Conservation (phyloP, 305 asterid species). For the Salvia sclarea region DNA sequence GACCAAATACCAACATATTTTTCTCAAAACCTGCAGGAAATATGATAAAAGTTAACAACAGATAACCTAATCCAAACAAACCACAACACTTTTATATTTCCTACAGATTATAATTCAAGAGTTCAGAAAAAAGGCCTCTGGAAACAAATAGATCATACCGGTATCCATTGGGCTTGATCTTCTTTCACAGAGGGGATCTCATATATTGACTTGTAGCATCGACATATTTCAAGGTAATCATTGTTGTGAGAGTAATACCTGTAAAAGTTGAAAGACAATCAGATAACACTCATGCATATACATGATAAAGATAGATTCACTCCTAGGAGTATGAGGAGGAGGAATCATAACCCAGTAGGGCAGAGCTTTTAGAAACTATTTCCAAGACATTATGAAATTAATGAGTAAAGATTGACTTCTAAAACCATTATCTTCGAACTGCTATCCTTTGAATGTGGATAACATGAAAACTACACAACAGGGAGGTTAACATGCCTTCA, state of each 20-base stretch:
- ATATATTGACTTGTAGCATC: constrained; percentile 89
- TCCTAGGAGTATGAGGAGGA: neutral
- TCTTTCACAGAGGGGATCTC: constrained; percentile 90
- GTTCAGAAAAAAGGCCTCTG: neutral
- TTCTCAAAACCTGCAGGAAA: constrained; percentile 52
- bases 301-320: neutral
- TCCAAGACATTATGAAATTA: constrained; percentile 1
- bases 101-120: constrained; percentile 12
- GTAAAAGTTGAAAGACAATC: constrained; percentile 29
- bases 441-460: too few relatives aligned
- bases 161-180: constrained; percentile 79
- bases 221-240: constrained; percentile 95
- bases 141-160: constrained; percentile 46
- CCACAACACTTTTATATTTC: neutral
- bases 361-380: constrained; percentile 10
- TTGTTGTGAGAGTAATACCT: constrained; percentile 82
- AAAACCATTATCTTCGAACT: too few relatives aligned
- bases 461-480: too few relatives aligned
- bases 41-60: constrained; percentile 12
- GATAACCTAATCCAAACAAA: neutral
- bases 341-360: neutral
- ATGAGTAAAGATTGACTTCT: too few relatives aligned
- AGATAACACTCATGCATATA: neutral
- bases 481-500: too few relatives aligned
- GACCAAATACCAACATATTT: constrained; percentile 70